Conservation (phyloP, 2,329 filamentous ascomycete species). For the Paramyrothecium sp. region DNA sequence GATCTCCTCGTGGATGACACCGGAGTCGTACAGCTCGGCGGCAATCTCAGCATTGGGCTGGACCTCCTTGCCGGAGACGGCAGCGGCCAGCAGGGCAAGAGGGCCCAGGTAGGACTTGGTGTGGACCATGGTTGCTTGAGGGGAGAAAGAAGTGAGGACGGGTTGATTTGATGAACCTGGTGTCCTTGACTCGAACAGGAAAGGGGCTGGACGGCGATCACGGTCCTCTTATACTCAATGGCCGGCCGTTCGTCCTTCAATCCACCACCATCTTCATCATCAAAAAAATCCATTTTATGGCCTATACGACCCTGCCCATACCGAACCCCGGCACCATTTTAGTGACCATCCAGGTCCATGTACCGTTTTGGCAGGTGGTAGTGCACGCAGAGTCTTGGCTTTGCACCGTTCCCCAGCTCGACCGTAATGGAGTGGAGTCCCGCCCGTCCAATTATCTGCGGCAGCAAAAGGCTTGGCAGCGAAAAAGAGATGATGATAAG, state of each 20-base stretch:
- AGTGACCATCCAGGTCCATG: neutral
- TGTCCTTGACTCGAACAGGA: neutral
- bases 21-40: constrained; percentile 13
- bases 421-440: neutral
- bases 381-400: neutral
- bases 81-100: constrained; percentile 6
- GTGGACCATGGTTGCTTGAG: constrained; percentile 12
- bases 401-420: neutral
- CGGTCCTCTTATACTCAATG: neutral
- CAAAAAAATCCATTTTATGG: neutral
- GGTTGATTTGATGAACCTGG: neutral
- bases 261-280: neutral
- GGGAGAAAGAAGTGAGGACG: neutral
- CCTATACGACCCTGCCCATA: neutral
- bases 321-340: neutral
- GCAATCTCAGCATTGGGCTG: constrained; percentile 11
- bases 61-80: constrained; percentile 14
- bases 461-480: neutral
- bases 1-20: constrained; percentile 15
- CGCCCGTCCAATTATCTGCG: neutral
- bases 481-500: too few species aligned
- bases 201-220: neutral
- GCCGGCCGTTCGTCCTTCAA: neutral
- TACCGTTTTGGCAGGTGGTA: neutral
- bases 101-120: constrained; percentile 10